phyloP scores from a whole-genome alignment of 805 yeast species.

The Candida endomychidarum region DNA sequence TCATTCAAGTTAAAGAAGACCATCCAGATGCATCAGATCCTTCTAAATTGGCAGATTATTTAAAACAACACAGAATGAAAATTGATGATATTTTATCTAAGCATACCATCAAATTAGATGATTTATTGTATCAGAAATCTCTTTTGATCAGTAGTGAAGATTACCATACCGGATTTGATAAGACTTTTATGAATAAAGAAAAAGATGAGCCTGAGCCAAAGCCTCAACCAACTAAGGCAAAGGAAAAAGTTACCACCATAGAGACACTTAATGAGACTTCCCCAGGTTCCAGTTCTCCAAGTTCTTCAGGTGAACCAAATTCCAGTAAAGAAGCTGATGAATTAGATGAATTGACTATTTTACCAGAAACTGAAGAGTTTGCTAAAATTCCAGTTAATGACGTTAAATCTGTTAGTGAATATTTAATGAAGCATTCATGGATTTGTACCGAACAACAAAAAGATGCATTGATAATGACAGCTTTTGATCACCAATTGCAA shows the following conservation, averaged over 20 bases:
- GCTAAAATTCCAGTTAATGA: constrained; percentile 54
- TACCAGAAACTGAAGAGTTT: constrained; percentile 66
- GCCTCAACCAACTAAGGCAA: too few relatives aligned
- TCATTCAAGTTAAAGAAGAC: constrained; percentile 72
- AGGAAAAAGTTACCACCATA: constrained; percentile 28
- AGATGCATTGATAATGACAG: constrained; percentile 89
- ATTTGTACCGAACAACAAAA: constrained; percentile 83
- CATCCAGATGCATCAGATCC: constrained; percentile 46
- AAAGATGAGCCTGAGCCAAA: constrained; percentile 19
- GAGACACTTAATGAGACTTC: constrained; percentile 22
- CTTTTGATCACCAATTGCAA: constrained; percentile 78
- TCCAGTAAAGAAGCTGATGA: constrained; percentile 22
- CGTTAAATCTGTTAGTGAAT: constrained; percentile 49
- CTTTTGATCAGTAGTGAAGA: constrained; percentile 86
- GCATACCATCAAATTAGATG: constrained; percentile 65
- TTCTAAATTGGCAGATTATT: constrained; percentile 35
- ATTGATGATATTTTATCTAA: constrained; percentile 64
- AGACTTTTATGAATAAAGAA: constrained; percentile 73
- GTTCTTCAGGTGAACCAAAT: not conserved
- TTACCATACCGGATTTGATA: constrained; percentile 87
- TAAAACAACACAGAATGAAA: constrained; percentile 64
- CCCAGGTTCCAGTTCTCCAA: not conserved
- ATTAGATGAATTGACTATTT: constrained; percentile 51
- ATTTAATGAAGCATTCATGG: constrained; percentile 56
- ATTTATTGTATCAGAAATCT: constrained; percentile 67